A percentile compares a stretch with the other conserved stretches of the same genome.
These are phyloP conservation scores for Fomitopsis schrenkii DNA, from an alignment of 1,284 basidiomycete species.

Conservation along the genomic window DNA sequence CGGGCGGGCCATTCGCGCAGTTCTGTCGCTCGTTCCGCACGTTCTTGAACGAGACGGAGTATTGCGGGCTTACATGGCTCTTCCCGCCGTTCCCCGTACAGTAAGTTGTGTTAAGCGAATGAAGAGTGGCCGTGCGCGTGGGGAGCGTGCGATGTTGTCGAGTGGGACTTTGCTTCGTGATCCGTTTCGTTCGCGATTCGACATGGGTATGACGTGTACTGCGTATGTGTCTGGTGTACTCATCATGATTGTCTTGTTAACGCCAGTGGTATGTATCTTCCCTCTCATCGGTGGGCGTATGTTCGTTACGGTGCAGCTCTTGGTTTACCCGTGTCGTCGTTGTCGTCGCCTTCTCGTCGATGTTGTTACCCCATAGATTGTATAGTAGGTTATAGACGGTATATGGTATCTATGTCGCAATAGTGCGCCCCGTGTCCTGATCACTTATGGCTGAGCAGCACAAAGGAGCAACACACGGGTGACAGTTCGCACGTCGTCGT, in stretches of 20 bases:
- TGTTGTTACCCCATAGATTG: neutral
- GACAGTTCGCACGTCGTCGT: no score
- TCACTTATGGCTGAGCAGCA: neutral
- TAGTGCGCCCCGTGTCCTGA: neutral
- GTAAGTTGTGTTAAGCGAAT: neutral
- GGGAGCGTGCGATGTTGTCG: neutral
- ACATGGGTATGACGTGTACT: neutral
- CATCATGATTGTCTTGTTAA: no score
- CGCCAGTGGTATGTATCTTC: neutral
- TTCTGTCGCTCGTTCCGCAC: conserved; percentile 1
- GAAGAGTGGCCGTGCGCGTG: neutral
- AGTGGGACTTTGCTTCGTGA: neutral
- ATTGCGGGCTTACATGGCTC: neutral
- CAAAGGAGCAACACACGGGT: neutral
- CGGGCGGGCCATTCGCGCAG: neutral
- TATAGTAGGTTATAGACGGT: neutral
- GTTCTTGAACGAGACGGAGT: conserved; percentile 2
- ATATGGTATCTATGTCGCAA: neutral
- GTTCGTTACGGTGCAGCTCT: neutral
- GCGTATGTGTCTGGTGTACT: neutral
- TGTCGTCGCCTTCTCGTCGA: neutral
- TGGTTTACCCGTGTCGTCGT: neutral
- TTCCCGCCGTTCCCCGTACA: neutral
- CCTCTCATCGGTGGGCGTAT: neutral
- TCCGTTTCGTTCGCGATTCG: neutral